These are phyloP conservation scores for Hypoxylon lienhwacheense DNA, from an alignment of 495 filamentous ascomycete species.

Conservation along the genomic window DNA sequence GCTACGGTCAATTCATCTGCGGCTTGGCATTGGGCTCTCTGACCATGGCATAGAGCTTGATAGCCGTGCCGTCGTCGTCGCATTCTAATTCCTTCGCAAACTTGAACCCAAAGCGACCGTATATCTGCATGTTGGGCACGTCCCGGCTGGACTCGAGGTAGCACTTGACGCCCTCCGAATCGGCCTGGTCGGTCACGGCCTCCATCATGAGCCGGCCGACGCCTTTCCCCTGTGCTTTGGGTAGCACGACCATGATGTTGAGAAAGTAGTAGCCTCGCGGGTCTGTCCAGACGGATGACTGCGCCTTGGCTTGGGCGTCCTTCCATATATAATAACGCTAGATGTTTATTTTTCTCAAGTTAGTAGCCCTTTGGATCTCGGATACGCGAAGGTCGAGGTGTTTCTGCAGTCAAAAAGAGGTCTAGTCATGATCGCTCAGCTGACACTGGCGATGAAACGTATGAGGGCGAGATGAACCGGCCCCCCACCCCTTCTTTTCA, in stretches of 20 bases:
- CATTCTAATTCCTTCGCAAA: constrained; percentile 64
- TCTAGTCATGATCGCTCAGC: constrained; percentile 15
- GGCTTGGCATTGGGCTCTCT: constrained; percentile 45
- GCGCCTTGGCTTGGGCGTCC: constrained; percentile 57
- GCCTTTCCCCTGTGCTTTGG: constrained; percentile 60
- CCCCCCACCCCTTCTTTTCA: no score
- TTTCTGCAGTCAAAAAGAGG: not conserved
- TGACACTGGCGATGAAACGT: constrained; percentile 27
- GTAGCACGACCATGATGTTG: constrained; percentile 67
- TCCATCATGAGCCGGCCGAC: constrained; percentile 62
- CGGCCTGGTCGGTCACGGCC: constrained; percentile 59
- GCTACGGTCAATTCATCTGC: constrained; percentile 15
- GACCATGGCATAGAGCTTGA: constrained; percentile 56
- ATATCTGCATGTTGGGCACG: constrained; percentile 65
- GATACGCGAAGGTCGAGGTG: not conserved
- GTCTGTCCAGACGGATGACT: constrained; percentile 60
- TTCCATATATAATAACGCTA: constrained; percentile 69
- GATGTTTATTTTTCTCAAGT: constrained; percentile 5
- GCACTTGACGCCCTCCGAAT: constrained; percentile 60
- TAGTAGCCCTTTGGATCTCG: constrained; percentile 10
- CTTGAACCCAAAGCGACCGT: constrained; percentile 66
- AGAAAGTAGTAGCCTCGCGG: constrained; percentile 68
- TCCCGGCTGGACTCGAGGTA: constrained; percentile 67
- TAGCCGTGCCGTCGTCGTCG: constrained; percentile 54
- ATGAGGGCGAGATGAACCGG: no score